These are phyloP conservation scores for Vitis riparia DNA, from an alignment of 164 flowering plant genomes.

Conservation along the genomic window DNA sequence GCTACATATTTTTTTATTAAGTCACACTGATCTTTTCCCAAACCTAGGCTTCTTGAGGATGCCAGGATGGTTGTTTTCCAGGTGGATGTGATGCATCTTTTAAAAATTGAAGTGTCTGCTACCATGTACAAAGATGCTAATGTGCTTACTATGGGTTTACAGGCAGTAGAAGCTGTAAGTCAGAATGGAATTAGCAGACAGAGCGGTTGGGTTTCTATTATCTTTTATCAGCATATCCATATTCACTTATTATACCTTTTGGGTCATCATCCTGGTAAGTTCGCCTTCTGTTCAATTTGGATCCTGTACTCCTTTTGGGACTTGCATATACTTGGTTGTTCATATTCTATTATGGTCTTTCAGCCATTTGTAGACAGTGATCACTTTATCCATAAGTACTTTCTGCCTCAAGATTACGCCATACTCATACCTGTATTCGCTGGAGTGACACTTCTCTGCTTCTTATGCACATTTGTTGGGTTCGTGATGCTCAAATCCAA, in stretches of 20 bases:
- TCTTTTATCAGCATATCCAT: constrained; percentile 73
- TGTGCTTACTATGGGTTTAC: constrained; percentile 2
- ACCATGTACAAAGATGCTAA: constrained; percentile 1
- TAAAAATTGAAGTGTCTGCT: background rate
- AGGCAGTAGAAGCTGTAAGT: too few relatives aligned
- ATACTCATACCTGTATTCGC: constrained; percentile 83
- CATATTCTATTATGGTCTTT: constrained; percentile 1
- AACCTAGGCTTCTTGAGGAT: too few relatives aligned
- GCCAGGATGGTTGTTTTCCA: too few relatives aligned
- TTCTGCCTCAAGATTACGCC: constrained; percentile 87
- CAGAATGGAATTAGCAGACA: constrained; percentile 85
- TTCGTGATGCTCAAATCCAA: constrained; percentile 85
- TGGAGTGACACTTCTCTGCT: constrained; percentile 66
- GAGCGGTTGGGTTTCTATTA: constrained; percentile 73
- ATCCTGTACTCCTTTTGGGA: background rate
- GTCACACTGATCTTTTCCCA: too few relatives aligned
- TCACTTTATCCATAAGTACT: constrained; percentile 87
- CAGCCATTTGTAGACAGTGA: constrained; percentile 97
- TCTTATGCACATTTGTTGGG: constrained; percentile 73
- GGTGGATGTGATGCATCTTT: background rate
- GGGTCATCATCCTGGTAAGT: constrained; percentile 97
- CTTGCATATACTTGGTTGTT: background rate
- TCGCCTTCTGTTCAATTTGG: background rate
- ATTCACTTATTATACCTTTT: constrained; percentile 90
- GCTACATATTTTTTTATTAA: too few relatives aligned